phyloP scores from a whole-genome alignment of 192 early-diverging fungal species.

The Coemansia brasiliensis region DNA sequence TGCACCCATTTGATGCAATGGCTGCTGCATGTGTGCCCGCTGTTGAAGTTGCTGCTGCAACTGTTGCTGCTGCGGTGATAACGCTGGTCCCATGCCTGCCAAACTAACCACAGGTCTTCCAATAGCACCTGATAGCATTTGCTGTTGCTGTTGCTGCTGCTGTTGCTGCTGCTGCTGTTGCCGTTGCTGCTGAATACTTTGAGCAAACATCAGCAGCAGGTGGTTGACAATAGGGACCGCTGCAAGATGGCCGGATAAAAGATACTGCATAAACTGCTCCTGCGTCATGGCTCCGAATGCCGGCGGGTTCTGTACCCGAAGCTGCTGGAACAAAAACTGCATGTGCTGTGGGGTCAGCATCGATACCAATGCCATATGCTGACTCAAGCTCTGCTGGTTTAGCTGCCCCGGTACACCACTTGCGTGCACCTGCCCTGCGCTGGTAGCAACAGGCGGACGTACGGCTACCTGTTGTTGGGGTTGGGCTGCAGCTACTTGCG shows the following conservation, averaged over 20 bases:
- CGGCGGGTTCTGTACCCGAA: constrained; percentile 21
- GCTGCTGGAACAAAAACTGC: constrained; percentile 22
- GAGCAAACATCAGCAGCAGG: constrained; percentile 8
- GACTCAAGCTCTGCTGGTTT: constrained; percentile 4
- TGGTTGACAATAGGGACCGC: constrained; percentile 23
- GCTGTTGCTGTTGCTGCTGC: constrained; percentile 25
- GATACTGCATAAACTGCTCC: constrained; percentile 27
- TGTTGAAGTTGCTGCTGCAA: constrained; percentile 7
- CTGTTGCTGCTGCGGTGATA: constrained; percentile 23
- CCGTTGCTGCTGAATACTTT: constrained; percentile 14
- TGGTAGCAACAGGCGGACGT: constrained; percentile 1
- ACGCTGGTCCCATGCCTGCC: constrained; percentile 16
- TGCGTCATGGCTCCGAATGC: constrained; percentile 23
- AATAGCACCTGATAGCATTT: constrained; percentile 4
- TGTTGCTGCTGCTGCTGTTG: constrained; percentile 18
- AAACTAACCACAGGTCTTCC: background rate
- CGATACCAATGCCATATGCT: constrained; percentile 31
- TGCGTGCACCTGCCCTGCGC: constrained; percentile 12
- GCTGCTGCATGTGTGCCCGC: constrained; percentile 12
- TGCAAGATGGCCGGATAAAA: constrained; percentile 20
- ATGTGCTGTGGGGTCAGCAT: constrained; percentile 21
- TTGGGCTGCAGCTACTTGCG: constrained; percentile 6
- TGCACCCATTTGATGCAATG: constrained; percentile 2
- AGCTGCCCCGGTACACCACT: background rate
- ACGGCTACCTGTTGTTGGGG: constrained; percentile 9